Conservation (phyloP, 2,329 filamentous ascomycete species). For the Lasiodiplodia theobromae region DNA sequence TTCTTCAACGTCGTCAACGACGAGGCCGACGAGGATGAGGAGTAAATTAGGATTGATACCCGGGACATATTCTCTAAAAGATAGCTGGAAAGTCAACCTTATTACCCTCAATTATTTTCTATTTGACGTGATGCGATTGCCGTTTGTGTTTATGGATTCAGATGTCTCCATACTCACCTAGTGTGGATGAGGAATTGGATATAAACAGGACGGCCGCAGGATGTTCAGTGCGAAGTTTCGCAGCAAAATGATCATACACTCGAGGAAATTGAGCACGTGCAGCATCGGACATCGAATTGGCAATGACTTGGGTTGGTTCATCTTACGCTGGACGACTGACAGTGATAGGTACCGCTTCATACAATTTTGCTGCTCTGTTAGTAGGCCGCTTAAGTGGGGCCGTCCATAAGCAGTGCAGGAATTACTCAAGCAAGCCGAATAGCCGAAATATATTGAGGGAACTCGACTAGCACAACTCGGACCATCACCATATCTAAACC, state of each 20-base stretch:
- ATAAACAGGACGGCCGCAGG: neutral
- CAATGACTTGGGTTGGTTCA: neutral
- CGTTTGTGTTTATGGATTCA: neutral
- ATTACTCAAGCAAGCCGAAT: neutral
- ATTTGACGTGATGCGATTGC: neutral
- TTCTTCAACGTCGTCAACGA: slow-evolving; percentile 99
- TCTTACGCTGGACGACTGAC: no score
- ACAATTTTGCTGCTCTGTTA: neutral
- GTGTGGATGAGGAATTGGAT: neutral
- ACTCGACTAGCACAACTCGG: neutral
- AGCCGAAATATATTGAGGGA: neutral
- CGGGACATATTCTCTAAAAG: neutral
- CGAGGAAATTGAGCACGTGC: neutral
- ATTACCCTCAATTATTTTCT: neutral
- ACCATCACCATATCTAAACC: neutral
- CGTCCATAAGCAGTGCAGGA: neutral
- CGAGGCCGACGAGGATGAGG: slow-evolving; percentile 96
- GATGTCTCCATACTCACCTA: neutral
- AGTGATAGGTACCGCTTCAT: no score
- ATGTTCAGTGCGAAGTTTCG: neutral
- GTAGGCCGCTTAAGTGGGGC: no score
- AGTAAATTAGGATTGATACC: slow-evolving; percentile 67
- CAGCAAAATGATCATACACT: neutral
- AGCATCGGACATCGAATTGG: neutral
- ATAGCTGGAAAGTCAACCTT: slow-evolving; percentile 25